Percentiles rank a stretch among this genome's conserved stretches.
Conservation (phyloP, 352 stramenopile genomes). For the Phytophthora pisi region DNA sequence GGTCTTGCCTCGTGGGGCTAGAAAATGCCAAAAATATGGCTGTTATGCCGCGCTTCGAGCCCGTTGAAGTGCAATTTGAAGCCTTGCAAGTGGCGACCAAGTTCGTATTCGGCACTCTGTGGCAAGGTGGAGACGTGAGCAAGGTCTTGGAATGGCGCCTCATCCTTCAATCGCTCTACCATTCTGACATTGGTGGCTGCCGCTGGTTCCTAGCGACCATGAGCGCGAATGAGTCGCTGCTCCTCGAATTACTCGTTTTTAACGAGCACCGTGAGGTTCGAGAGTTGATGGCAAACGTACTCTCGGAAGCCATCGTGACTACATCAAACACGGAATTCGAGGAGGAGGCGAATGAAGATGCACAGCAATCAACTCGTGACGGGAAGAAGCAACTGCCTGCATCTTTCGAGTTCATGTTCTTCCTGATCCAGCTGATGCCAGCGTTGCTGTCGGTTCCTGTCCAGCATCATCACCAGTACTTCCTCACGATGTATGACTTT, state of each 20-base stretch:
- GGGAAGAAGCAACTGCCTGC: conserved; percentile 56
- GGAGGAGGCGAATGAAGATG: conserved; percentile 32
- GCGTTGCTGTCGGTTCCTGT: conserved; percentile 68
- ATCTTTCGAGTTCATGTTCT: conserved; percentile 85
- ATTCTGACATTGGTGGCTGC: conserved; percentile 67
- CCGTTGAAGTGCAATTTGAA: conserved; percentile 67
- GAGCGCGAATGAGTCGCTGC: conserved; percentile 60
- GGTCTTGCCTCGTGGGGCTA: conserved; percentile 55
- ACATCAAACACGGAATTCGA: conserved; percentile 60
- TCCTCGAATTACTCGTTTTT: conserved; percentile 77
- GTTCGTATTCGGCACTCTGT: conserved; percentile 89
- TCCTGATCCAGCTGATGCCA: conserved; percentile 81
- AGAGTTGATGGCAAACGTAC: conserved; percentile 70
- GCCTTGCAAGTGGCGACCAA: conserved; percentile 82
- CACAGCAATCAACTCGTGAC: conserved; percentile 2
- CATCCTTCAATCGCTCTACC: conserved; percentile 72
- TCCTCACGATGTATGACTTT: conserved; percentile 78
- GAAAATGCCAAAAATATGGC: conserved; percentile 47
- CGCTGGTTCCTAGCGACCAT: conserved; percentile 78
- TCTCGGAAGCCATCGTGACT: conserved; percentile 73
- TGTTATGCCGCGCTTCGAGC: conserved; percentile 60
- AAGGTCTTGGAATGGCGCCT: conserved; percentile 80
- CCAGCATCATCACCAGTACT: conserved; percentile 77
- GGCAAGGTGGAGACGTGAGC: conserved; percentile 77
- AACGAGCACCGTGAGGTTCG: conserved; percentile 73